These are phyloP conservation scores for Vitis rupestris DNA, from an alignment of 164 flowering plant genomes.

Conservation along the genomic window DNA sequence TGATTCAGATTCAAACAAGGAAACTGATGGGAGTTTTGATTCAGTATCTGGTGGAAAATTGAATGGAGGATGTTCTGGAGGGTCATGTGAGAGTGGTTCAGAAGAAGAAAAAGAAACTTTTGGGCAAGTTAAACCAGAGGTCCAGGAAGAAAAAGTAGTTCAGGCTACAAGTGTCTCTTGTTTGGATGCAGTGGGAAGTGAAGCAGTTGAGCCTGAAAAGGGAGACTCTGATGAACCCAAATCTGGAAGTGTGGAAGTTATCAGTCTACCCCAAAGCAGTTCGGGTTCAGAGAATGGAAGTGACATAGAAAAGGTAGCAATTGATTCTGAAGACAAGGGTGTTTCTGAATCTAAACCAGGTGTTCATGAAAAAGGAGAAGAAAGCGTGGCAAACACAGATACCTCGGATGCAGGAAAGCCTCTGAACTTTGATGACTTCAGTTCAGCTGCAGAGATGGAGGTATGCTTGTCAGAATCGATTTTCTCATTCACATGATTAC, in stretches of 20 bases:
- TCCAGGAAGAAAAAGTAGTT: constrained; percentile 9
- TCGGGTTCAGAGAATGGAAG: constrained; percentile 1
- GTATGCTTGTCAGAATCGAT: constrained; percentile 30
- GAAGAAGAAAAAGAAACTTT: constrained; percentile 49
- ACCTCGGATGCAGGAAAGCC: constrained; percentile 36
- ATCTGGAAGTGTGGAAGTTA: constrained; percentile 5
- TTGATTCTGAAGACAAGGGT: constrained; percentile 14
- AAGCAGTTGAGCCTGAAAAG: constrained; percentile 10
- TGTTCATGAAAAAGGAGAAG: constrained; percentile 17
- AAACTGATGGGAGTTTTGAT: constrained; percentile 45
- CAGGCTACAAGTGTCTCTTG: constrained; percentile 10
- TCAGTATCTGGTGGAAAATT: constrained; percentile 42
- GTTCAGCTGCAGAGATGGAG: constrained; percentile 74
- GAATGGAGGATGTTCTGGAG: constrained; percentile 37
- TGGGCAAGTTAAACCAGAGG: constrained; percentile 15
- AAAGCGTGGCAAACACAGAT: background rate
- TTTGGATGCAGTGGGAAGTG: constrained; percentile 9
- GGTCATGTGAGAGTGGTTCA: constrained; percentile 44
- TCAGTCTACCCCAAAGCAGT: constrained; percentile 3
- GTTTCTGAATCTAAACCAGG: constrained; percentile 16
- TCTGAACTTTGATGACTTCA: constrained; percentile 52
- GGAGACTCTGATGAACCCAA: constrained; percentile 5
- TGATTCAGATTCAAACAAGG: constrained; percentile 40
- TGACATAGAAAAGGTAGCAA: background rate
- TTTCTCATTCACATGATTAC: background rate